Conservation (phyloP, 495 filamentous ascomycete genomes). For the Penicillium bovifimosum region DNA sequence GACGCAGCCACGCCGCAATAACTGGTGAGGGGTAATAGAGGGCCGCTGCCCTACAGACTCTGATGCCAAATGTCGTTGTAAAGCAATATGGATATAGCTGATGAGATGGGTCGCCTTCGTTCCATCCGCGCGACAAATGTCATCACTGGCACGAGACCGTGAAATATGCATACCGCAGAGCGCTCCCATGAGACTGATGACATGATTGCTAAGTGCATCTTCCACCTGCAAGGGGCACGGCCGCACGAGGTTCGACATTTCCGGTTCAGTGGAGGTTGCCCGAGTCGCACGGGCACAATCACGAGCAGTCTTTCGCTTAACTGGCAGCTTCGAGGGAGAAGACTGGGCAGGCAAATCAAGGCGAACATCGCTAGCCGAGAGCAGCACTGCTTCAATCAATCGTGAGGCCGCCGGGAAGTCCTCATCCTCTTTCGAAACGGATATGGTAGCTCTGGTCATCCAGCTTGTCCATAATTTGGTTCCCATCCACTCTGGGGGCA, state of each 20-base stretch:
- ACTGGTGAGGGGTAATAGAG: slow-evolving; percentile 17
- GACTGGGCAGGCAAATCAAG: neutral
- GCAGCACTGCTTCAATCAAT: slow-evolving; percentile 37
- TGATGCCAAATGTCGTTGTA: slow-evolving; percentile 25
- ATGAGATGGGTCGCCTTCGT: slow-evolving; percentile 29
- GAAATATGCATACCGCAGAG: slow-evolving; percentile 42
- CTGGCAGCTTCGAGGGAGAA: neutral
- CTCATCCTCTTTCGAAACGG: slow-evolving; percentile 34
- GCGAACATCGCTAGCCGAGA: slow-evolving; percentile 26
- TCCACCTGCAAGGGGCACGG: slow-evolving; percentile 38
- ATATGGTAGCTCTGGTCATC: slow-evolving; percentile 39
- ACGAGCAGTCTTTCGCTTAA: neutral
- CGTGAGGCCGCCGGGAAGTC: slow-evolving; percentile 32
- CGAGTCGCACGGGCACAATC: slow-evolving; percentile 15
- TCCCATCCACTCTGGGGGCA: slow-evolving; percentile 48
- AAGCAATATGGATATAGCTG: slow-evolving; percentile 17
- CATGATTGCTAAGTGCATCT: slow-evolving; percentile 41
- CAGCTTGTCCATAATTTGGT: slow-evolving; percentile 39
- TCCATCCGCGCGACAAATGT: slow-evolving; percentile 8
- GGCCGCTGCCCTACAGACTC: slow-evolving; percentile 1
- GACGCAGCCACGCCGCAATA: slow-evolving; percentile 35
- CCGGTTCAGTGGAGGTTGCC: slow-evolving; percentile 7
- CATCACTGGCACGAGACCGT: slow-evolving; percentile 25
- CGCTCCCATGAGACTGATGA: slow-evolving; percentile 36
- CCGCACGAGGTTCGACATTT: neutral